phyloP scores from a whole-genome alignment of 306 rosid genomes.

The Elaeagnus macrophylla region DNA sequence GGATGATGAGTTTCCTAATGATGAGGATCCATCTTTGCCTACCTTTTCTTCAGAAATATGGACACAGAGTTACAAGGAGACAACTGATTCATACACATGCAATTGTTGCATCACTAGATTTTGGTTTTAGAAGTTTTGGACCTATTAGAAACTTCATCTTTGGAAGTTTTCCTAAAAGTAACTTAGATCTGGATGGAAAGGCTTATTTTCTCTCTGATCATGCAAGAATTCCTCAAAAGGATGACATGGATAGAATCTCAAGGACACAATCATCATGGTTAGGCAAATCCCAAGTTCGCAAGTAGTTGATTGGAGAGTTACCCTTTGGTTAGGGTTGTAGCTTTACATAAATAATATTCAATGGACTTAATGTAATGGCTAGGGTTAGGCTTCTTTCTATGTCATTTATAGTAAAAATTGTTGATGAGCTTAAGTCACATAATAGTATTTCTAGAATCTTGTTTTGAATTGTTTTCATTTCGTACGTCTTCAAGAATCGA shows the following conservation, averaged over 20 bases:
- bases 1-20: neutral
- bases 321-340: slow-evolving; percentile 56
- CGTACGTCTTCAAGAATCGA: too few species aligned
- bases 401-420: slow-evolving; percentile 48
- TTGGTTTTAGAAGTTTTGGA: slow-evolving; percentile 27
- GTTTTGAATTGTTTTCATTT: too few species aligned
- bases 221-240: slow-evolving; percentile 24
- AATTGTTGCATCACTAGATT: slow-evolving; percentile 58
- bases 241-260: slow-evolving; percentile 24
- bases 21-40: slow-evolving; percentile 8
- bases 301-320: slow-evolving; percentile 47
- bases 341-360: slow-evolving; percentile 72
- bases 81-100: slow-evolving; percentile 67
- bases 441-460: too few species aligned
- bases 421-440: too few species aligned
- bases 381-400: slow-evolving; percentile 76
- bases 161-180: slow-evolving; percentile 24
- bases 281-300: slow-evolving; percentile 36
- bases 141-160: slow-evolving; percentile 42
- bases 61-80: slow-evolving; percentile 85
- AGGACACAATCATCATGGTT: slow-evolving; percentile 42
- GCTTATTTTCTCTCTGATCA: slow-evolving; percentile 39
- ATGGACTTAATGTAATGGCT: slow-evolving; percentile 74
- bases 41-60: slow-evolving; percentile 53
- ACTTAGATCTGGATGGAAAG: slow-evolving; percentile 41